Conservation (phyloP, 257 asterid species). For the Solanum paucissectum region DNA sequence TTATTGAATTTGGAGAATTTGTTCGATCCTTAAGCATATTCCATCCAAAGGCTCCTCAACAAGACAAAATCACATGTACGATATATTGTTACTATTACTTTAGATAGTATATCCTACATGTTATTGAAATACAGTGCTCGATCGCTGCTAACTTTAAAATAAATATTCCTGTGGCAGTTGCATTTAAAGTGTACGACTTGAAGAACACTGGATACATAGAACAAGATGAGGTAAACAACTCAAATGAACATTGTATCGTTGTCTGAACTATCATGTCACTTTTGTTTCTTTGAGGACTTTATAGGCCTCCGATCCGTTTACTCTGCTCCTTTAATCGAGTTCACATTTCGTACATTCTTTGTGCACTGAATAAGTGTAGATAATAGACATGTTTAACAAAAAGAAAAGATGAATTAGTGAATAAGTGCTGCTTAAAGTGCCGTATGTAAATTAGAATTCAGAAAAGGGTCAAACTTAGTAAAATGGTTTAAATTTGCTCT, state of each 20-base stretch:
- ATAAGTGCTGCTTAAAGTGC: neutral
- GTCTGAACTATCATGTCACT: neutral
- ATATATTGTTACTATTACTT: neutral
- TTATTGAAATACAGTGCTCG: neutral
- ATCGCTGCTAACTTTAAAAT: neutral
- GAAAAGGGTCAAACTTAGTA: neutral
- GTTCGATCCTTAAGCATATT: conserved; percentile 58
- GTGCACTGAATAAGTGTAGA: no score
- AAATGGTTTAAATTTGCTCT: neutral
- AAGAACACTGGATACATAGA: conserved; percentile 53
- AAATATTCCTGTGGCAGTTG: conserved; percentile 31
- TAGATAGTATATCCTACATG: neutral
- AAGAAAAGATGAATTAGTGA: neutral
- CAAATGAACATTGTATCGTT: neutral
- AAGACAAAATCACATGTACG: conserved; percentile 35
- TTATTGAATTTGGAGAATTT: conserved; percentile 65
- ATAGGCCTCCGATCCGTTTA: no score
- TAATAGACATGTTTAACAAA: neutral
- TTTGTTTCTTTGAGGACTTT: neutral
- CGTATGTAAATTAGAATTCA: neutral
- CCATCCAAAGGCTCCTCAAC: conserved; percentile 41
- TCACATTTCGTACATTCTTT: neutral
- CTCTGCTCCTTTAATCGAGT: neutral
- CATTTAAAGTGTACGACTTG: conserved; percentile 51
- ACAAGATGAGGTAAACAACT: conserved; percentile 51